Base-by-base conservation (phyloP, 2,329 filamentous ascomycete species). In the Cryoendolithus antarcticus region DNA sequence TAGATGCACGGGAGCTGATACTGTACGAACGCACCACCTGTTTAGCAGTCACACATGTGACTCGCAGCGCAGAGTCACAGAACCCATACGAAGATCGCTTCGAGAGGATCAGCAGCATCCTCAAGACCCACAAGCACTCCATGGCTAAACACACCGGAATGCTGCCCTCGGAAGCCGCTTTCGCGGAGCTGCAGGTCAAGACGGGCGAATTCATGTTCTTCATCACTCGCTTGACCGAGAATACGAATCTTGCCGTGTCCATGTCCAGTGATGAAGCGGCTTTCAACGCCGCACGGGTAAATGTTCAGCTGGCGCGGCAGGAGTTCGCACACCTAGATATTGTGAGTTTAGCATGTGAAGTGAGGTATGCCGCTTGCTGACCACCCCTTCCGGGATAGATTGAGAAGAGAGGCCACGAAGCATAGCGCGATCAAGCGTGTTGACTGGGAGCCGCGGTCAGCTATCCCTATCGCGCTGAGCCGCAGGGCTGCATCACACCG, bases 1-100 rank as follows among this genome's bases (percentile, higher is more conserved):
- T 95, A 47, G 82, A 91, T 59, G 91, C 91, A 1, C 82, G 95
- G 57, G 91, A 98, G 67, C 75, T 96, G 27, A 79, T 96, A 2
- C 70, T 98, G 30, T 96, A 96, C 57, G 91, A 98, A 65, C 77
- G 91, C 40, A 93, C 88, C 3, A 95, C 88, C 0, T 98, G 95
- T 62, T 74, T 98, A 0, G 93, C 89, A 38, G 88, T 98, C n/a
- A 93, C 86, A 1, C 86, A 82, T 42, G 91, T 93, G 65, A 84
- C 84, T 4, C 81, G 83, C 2, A 71, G 75, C 11, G 71, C 80
- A 45, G 86, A 86, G 33, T 64, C 75, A 37, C 41, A 47, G 11
- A 98, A 98, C 59, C 89, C 91, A 1, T 93, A 85, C 45, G 81
- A 82, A 37, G 91, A 98, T 62, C 82, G 91, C 2, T 86, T 94